Evolutionary conservation across 352 stramenopile species (phyloP), one percentile per base, ranked within the genome.

Genomic region (Globisporangium parvum): DNA sequence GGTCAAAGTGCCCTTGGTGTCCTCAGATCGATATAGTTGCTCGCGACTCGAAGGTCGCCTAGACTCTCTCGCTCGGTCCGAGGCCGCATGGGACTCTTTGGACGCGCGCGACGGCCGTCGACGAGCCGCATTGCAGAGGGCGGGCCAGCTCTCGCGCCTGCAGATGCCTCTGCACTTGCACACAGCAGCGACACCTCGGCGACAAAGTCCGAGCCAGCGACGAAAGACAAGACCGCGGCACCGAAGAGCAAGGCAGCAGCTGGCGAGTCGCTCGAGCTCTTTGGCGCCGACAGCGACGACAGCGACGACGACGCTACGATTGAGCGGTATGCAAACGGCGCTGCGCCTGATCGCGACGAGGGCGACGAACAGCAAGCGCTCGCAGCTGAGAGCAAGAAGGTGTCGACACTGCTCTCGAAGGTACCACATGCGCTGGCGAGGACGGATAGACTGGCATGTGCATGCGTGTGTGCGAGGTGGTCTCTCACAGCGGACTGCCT

Each of bases 261-360:
- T 12, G 53, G 52, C 17, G 65, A 70, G 23, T 56, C 72, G 39
- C 67, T 92, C 31, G 79, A 80, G 0, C 42, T 92, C 8, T 92
- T 92, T 53, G 81, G 79, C 2, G 73, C 67, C 12, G 81, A 88
- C 60, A 90, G 77, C 54, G 81, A 89, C 49, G 81, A 82, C n/a
- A 91, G 81, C 54, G 81, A 90, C 57, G 81, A 92, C 57, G 81
- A 92, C 9, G 81, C 81, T 21, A 84, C 79, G 3, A 89, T 92
- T 47, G 71, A 88, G 3, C 68, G 77, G 17, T 90, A 87, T 50
- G 70, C 77, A 15, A 80, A 80, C 33, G 67, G 65, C 3, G 70
- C 57, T 0, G 57, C 26, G 9, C 48, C 48, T 11, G 65, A 59
- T 1, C 53, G 26, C 5, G 63, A 71, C 6, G 66, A 66, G 35